Conservation (phyloP, 768 basidiomycete species). For the Phallus indusiatus region DNA sequence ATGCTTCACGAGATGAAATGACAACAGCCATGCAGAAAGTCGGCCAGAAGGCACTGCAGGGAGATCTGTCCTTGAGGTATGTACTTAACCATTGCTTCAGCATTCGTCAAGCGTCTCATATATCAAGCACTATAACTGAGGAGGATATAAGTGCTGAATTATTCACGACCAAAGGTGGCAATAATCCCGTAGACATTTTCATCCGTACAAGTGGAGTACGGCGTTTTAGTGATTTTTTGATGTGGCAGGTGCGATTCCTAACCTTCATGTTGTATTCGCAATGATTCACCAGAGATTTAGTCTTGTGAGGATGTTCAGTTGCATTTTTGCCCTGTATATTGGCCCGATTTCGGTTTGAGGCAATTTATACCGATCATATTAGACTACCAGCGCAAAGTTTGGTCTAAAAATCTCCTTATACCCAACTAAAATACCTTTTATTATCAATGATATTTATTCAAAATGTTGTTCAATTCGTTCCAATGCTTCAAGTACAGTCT, state of each 20-base stretch:
- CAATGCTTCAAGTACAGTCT: too few relatives aligned
- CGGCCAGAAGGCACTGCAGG: slow-evolving; percentile 13
- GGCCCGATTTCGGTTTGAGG: slow-evolving; percentile 87
- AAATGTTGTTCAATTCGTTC: too few relatives aligned
- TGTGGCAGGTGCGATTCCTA: slow-evolving; percentile 77
- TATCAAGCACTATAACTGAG: slow-evolving; percentile 46
- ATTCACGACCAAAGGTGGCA: slow-evolving; percentile 52
- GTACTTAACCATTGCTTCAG: slow-evolving; percentile 19
- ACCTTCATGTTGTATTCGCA: slow-evolving; percentile 5
- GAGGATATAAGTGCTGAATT: slow-evolving; percentile 57
- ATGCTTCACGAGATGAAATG: slow-evolving; percentile 88
- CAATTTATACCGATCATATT: slow-evolving; percentile 85
- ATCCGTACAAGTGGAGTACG: slow-evolving; percentile 88
- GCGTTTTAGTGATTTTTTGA: slow-evolving; percentile 78
- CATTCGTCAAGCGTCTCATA: slow-evolving; percentile 1
- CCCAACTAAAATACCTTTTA: not conserved
- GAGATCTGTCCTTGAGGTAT: slow-evolving; percentile 33
- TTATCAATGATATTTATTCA: too few relatives aligned
- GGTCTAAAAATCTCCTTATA: slow-evolving; percentile 24
- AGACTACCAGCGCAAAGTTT: slow-evolving; percentile 75
- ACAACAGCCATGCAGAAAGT: slow-evolving; percentile 57
- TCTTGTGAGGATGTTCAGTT: slow-evolving; percentile 77
- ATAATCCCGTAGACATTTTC: slow-evolving; percentile 81
- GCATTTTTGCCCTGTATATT: slow-evolving; percentile 75
- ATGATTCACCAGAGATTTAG: slow-evolving; percentile 28